Base-by-base conservation (phyloP, 1,284 basidiomycete genomes). In the Tilletia caries region DNA sequence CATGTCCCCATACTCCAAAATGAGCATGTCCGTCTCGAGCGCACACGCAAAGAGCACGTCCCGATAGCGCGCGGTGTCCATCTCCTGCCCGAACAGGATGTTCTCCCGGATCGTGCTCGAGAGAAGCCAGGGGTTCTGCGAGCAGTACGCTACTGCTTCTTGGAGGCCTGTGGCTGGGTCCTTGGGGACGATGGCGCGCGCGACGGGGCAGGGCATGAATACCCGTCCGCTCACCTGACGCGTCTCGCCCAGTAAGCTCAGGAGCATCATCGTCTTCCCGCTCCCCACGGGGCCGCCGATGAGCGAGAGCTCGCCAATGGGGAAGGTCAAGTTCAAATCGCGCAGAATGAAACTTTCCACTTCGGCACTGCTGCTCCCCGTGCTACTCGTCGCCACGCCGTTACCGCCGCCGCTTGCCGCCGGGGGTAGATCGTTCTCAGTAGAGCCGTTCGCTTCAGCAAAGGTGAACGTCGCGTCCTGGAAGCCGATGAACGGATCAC, bases 51-150 rank as follows among this genome's bases (percentile, higher is more conserved):
- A 89, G 10, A 96, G 84, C 1, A 92, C 92, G 71, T 87, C 88
- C 66, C 88, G 86, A 79, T 95, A 95, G 2, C 93, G 88, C 66
- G 89, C 87, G 76, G 90, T 88, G 72, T 92, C 87, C 75, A 88
- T 92, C 0, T 92, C 92, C 29, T 92, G 86, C 70, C 90, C 91
- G 84, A 98, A 98, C 27, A 96, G 84, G 73, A 97, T 95, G 76
- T 97, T 98, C 65, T 95, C 92, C 87, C 90, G 91, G 83, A 98
- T 93, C 3, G 91, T 92, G 0, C 92, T 93, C 81, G 96, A 96
- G 69, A 93, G 89, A 43, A 96, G 87, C 92, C 92, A 94, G 0
- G 93, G 90, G 0, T 89, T 88, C 85, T 97, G 95, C n/a, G 94
- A 93, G 13, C 96, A 94, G 84, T 93, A 98, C 0, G 92, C 94